A percentile compares a stretch with the other conserved stretches of the same genome.
Evolutionary conservation across 169 alveolate genomes (phyloP).

Genomic region (Plasmodium gallinaceum): DNA sequence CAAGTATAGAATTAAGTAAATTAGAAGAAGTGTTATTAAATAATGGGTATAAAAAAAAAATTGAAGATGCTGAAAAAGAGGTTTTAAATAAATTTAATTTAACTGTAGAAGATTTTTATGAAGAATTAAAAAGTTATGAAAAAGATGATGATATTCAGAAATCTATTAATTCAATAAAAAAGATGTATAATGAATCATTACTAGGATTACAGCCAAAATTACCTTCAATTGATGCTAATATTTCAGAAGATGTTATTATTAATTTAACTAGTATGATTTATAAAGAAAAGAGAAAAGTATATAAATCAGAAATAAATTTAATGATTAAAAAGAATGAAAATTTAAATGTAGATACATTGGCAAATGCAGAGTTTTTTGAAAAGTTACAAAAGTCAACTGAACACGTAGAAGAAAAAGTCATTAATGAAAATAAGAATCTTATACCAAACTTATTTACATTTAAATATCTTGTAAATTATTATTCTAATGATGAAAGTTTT

Average conservation of each 20-base stretch:
- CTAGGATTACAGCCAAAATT: constrained; percentile 62
- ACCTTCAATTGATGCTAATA: constrained; percentile 57
- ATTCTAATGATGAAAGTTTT: constrained; percentile 53
- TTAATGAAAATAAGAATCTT: constrained; percentile 30
- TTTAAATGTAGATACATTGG: constrained; percentile 22
- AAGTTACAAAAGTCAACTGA: constrained; percentile 57
- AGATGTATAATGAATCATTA: constrained; percentile 63
- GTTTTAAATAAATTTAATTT: constrained; percentile 50
- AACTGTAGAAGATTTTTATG: constrained; percentile 68
- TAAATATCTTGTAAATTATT: constrained; percentile 60
- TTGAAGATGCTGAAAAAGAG: constrained; percentile 66
- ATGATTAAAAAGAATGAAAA: constrained; percentile 39
- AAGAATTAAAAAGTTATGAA: constrained; percentile 62
- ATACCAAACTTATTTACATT: constrained; percentile 60
- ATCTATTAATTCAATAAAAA: constrained; percentile 46
- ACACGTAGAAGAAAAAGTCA: constrained; percentile 72
- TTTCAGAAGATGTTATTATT: constrained; percentile 40
- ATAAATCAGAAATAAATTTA: constrained; percentile 52
- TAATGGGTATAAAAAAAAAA: constrained; percentile 57
- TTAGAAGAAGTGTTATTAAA: constrained; percentile 60
- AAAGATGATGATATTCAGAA: constrained; percentile 53
- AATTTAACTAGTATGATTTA: constrained; percentile 49
- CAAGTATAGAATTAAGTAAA: constrained; percentile 45
- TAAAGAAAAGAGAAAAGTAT: constrained; percentile 71
- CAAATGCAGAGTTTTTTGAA: constrained; percentile 47